These are phyloP conservation scores for Collybia nuda DNA, from an alignment of 768 basidiomycete genomes.

Conservation along the genomic window DNA sequence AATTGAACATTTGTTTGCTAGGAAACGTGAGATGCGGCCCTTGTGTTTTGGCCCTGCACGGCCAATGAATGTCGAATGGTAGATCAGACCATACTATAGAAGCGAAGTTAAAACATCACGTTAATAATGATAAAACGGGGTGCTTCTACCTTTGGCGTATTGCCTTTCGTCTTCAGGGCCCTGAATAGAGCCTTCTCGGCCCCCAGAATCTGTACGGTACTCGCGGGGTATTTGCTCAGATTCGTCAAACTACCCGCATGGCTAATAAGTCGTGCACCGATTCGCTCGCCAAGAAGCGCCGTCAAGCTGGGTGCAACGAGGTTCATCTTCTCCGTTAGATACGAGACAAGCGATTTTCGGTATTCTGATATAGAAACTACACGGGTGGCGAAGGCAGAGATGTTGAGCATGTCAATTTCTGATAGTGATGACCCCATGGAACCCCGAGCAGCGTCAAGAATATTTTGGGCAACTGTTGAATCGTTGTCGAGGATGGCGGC, in stretches of 20 bases:
- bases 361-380: constrained; percentile 93
- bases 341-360: constrained; percentile 84
- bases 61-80: constrained; percentile 96
- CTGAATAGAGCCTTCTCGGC: constrained; percentile 98
- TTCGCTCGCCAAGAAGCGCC: constrained; percentile 87
- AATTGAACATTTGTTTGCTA: constrained; percentile 98
- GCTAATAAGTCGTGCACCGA: constrained; percentile 89
- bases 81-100: constrained; percentile 89
- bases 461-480: constrained; percentile 83
- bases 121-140: not conserved
- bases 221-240: constrained; percentile 96
- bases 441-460: constrained; percentile 90
- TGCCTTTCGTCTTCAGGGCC: constrained; percentile 97
- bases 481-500: constrained; percentile 82
- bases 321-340: constrained; percentile 97
- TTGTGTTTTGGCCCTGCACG: constrained; percentile 93
- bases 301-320: constrained; percentile 92
- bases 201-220: constrained; percentile 96
- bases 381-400: constrained; percentile 84
- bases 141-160: constrained; percentile 83
- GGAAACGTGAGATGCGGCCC: constrained; percentile 97
- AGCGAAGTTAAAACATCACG: not conserved
- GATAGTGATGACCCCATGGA: constrained; percentile 93
- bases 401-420: constrained; percentile 95
- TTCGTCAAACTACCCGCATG: constrained; percentile 97